Base-by-base conservation (phyloP, 2,329 filamentous ascomycete species). In the Onygenales sp. region DNA sequence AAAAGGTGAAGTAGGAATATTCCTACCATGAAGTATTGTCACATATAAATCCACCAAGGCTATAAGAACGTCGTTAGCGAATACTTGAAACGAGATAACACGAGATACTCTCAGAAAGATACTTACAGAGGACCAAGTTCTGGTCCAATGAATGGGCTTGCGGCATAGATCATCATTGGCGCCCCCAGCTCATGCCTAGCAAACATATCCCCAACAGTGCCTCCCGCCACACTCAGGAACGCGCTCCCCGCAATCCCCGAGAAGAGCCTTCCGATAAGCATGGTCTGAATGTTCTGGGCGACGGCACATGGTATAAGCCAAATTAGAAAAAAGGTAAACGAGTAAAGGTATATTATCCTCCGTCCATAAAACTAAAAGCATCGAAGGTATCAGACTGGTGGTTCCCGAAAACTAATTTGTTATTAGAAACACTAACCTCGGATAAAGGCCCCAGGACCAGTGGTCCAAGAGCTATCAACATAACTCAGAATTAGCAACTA, bases 201-300 rank as follows among this genome's bases (percentile, higher is more conserved):
- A 64, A 92, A 93, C 58, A 92, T 71, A 64, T 95, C 90, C 36
- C 89, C 87, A 13, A 95, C 87, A 0, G 88, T 95, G 10, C 89
- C 89, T 42, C 89, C 90, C 0, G 89, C 86, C 1, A 95, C 89
- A 54, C 74, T 78, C 44, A 82, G 62, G 57, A 82, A 82, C 2
- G 79, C 79, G 57, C 74, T 77, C 21, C 72, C 72, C 27, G 69
- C 64, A 14, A 75, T 55, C 9, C 72, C 72, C 57, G 68, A 69
- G 57, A 96, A 78, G 67, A 95, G 95, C 5, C 91, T 82, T 13
- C 79, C 78, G 11, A 94, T 73, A 50, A 95, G 72, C 75, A 94
- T 82, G 5, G 89, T 93, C 59, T 82, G 72, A n/a, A 91, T 86
- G 63, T 94, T 94, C 52, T 76, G 74, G n/a, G 87, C 86, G 17